Evolutionary conservation across 2,329 filamentous ascomycete species (phyloP), one percentile per base, ranked within the genome.

Genomic region (Epichloe uncinata): DNA sequence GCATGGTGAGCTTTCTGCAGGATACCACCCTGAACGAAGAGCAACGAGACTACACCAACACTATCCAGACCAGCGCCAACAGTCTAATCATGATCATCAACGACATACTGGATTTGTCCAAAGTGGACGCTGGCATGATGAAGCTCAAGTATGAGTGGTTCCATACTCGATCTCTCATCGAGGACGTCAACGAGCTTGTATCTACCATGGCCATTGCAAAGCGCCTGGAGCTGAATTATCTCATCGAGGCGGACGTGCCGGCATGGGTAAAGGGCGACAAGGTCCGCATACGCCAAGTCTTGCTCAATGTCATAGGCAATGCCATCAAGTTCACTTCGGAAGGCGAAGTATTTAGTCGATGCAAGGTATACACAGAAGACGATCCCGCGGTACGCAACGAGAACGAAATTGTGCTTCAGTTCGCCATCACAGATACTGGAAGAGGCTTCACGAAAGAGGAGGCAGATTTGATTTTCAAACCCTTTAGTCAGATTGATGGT

Each of bases 41-140:
- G 66, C 91, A 97, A 66, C 80, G 90, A 52, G 89, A 95, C 63
- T 95, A 95, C 66, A 87, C 93, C 55, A 94, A 95, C 65, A 96
- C 93, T 35, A 96, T 97, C 57, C 86, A 95, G 58, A 90, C 89
- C 35, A 96, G 90, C 61, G 93, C 91, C 35, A 94, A 93, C 62
- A 94, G 90, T 57, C 72, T 97, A 50, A 79, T 95, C 42, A 91
- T 95, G 68, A 83, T 97, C 55, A 95, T 97, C 69, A 96, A 97
- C 63, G 93, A 97, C 63, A 97, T 97, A 51, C 73, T 97, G 12
- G 91, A 97, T 64, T 74, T 97, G 9, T 95, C 89, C 43, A 95
- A 95, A 67, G 90, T 95, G 3, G 91, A 96, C 62, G 91, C 91
- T 20, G 91, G 91, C 48, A 97, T 96, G 84, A 96, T 97, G 81